Conservation (phyloP, 805 yeast species). For the Brettanomyces anomalus region DNA sequence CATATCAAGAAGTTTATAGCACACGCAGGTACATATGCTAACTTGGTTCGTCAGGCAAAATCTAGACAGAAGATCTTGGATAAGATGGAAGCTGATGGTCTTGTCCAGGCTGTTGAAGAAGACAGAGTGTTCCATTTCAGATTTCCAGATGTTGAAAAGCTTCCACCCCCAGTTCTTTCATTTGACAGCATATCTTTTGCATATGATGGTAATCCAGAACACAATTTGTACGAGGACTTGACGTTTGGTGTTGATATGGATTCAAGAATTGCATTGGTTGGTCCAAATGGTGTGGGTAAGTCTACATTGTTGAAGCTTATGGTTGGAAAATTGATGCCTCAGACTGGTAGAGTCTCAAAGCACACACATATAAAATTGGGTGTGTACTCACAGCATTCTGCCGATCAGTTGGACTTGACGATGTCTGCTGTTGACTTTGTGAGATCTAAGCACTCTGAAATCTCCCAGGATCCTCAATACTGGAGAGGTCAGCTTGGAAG, state of each 20-base stretch:
- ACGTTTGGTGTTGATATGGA: slow-evolving; percentile 99
- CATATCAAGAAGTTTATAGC: slow-evolving; percentile 99
- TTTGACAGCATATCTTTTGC: slow-evolving; percentile 93
- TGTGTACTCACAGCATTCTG: slow-evolving; percentile 98
- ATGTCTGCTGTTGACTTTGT: slow-evolving; percentile 95
- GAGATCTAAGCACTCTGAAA: slow-evolving; percentile 80
- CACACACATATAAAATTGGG: slow-evolving; percentile 98
- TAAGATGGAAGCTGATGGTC: slow-evolving; percentile 99
- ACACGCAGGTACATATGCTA: slow-evolving; percentile 99
- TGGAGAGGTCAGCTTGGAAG: slow-evolving; percentile 98
- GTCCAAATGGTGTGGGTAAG: slow-evolving; percentile 99
- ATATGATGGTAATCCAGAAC: slow-evolving; percentile 74
- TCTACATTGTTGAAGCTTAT: slow-evolving; percentile 90
- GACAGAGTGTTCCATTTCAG: slow-evolving; percentile 92
- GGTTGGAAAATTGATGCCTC: slow-evolving; percentile 91
- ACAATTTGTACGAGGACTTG: slow-evolving; percentile 81
- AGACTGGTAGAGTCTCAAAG: slow-evolving; percentile 90
- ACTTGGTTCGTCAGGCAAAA: slow-evolving; percentile 96
- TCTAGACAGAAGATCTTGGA: slow-evolving; percentile 98
- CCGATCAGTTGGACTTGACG: slow-evolving; percentile 94
- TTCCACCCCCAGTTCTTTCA: slow-evolving; percentile 97
- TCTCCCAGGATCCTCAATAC: slow-evolving; percentile 97
- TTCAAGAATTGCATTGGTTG: slow-evolving; percentile 94
- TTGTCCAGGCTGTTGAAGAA: slow-evolving; percentile 82
- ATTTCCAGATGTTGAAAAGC: slow-evolving; percentile 91